Evolutionary conservation across 352 stramenopile species (phyloP), one percentile per base, ranked within the genome.

Genomic region (Halophytophthora batemanensis): DNA sequence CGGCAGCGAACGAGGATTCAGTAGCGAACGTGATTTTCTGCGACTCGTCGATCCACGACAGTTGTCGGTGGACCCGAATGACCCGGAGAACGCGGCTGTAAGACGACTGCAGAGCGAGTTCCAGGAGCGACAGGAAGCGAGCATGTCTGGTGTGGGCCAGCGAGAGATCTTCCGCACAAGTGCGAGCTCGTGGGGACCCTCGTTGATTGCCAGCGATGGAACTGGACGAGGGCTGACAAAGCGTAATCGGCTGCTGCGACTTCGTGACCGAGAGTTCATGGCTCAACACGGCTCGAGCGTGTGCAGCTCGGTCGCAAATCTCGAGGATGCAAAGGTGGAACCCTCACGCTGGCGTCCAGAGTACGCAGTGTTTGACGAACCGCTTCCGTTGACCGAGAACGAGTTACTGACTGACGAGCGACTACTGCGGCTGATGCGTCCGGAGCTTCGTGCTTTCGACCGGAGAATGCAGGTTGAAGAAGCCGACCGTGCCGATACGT

Each of bases 21-120:
- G 53, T 44, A 84, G 77, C 48, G 78, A 89, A 21, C 62, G 53
- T 39, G 77, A 86, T 46, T 90, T 88, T 35, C 64, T 90, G 35
- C 64, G 74, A 8, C 67, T 77, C 41, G 53, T 88, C 22, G 53
- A 61, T 1, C 56, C 67, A 0, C 56, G 75, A 21, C 35, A 69
- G n/a, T 33, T 56, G 2, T 14, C 23, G 2, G 43, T 96, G 6
- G 86, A 96, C 53, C 73, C 75, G 18, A 92, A 92, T 39, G 77
- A 94, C 47, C 84, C 84, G 3, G 71, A 82, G 5, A 87, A 93
- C 50, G 58, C 69, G 6, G 38, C 63, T 1, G 61, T 87, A 3
- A 50, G 79, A 51, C 70, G 71, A 1, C 48, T 87, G 2, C 71
- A 74, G 22, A 46, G 56, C 22, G 56, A 56, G 13, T 66, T 54